A percentile compares a stretch with the other conserved stretches of the same genome.
These are phyloP conservation scores for Tulasnella sp. DNA, from an alignment of 768 basidiomycete species.

Conservation along the genomic window DNA sequence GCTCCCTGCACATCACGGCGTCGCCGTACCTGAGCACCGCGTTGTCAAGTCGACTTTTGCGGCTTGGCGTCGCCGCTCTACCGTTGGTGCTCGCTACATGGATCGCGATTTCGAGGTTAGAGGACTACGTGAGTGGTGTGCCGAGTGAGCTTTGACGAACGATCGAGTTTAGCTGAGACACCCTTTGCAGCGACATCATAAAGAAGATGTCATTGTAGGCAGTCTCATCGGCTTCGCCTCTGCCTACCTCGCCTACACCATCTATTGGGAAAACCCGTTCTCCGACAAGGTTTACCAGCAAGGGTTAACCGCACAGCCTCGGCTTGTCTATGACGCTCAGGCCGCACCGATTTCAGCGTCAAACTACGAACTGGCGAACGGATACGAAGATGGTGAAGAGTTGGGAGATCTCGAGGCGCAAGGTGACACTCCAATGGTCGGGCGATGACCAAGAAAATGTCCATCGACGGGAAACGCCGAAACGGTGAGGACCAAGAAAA, in stretches of 20 bases:
- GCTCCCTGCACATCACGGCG: constrained; percentile 39
- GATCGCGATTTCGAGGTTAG: constrained; percentile 49
- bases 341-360: constrained; percentile 13
- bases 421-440: neutral
- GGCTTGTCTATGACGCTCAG: constrained; percentile 2
- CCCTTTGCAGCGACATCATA: constrained; percentile 47
- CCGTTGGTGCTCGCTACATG: constrained; percentile 47
- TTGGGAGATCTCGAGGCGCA: neutral
- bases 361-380: constrained; percentile 40
- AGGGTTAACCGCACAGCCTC: neutral
- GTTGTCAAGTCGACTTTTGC: constrained; percentile 36
- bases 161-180: neutral
- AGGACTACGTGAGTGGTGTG: constrained; percentile 47
- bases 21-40: constrained; percentile 28
- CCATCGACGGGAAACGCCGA: constrained; percentile 15
- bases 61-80: constrained; percentile 37
- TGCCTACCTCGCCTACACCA: constrained; percentile 40
- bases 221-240: constrained; percentile 44
- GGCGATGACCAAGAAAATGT: neutral
- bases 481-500: neutral
- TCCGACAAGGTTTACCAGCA: constrained; percentile 17
- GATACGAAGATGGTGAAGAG: constrained; percentile 17
- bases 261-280: constrained; percentile 59
- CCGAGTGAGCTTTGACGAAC: neutral
- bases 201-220: constrained; percentile 57